These are phyloP conservation scores for Rhizophagus sp. DNA, from an alignment of 192 early-diverging fungal species.

Conservation along the genomic window DNA sequence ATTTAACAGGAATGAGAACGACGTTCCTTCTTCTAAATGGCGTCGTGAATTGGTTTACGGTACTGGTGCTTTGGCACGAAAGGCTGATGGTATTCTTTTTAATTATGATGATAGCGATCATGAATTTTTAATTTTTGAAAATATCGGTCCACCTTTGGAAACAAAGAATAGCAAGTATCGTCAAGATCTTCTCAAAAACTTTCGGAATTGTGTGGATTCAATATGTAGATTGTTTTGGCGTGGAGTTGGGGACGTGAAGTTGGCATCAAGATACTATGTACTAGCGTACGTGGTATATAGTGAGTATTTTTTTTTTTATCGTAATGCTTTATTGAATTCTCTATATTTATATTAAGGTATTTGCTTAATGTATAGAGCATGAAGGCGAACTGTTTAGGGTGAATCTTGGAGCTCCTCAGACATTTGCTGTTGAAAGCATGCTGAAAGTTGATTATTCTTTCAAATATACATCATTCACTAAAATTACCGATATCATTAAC, in stretches of 20 bases:
- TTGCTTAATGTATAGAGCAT: too few species aligned
- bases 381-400: too few species aligned
- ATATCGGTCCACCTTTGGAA: not conserved
- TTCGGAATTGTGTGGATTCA: slow-evolving; percentile 3
- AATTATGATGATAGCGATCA: slow-evolving; percentile 9
- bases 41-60: not conserved
- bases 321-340: too few species aligned
- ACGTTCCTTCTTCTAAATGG: slow-evolving; percentile 15
- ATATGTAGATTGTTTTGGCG: slow-evolving; percentile 5
- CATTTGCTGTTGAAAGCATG: too few species aligned
- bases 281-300: too few species aligned
- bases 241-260: too few species aligned
- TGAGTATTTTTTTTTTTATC: too few species aligned
- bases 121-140: slow-evolving; percentile 15
- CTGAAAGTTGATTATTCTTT: slow-evolving; percentile 3
- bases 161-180: not conserved
- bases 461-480: not conserved
- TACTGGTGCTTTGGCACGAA: slow-evolving; percentile 1
- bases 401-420: too few species aligned
- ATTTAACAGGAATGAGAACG: not conserved
- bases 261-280: too few species aligned
- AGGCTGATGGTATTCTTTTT: slow-evolving; percentile 24
- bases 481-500: not conserved
- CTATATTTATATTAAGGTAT: too few species aligned
- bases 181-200: slow-evolving; percentile 5